Conservation (phyloP, 257 asterid genomes). For the Coffea canephora region DNA sequence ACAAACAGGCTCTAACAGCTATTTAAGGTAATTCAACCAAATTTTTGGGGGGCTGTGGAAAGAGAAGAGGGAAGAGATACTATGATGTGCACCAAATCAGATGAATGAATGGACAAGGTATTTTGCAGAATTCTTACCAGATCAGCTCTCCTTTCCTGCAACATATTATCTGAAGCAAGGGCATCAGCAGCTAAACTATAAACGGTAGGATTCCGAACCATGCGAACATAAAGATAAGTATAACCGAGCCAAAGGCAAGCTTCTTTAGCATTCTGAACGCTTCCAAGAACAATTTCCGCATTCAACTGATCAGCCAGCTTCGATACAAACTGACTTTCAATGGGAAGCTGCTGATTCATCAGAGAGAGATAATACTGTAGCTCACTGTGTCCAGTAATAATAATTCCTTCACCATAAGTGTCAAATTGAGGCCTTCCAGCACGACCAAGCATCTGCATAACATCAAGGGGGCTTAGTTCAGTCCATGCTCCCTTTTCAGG, state of each 20-base stretch:
- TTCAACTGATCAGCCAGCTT: slow-evolving; percentile 47
- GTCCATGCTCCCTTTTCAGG: slow-evolving; percentile 52
- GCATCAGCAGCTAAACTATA: slow-evolving; percentile 40
- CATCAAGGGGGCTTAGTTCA: slow-evolving; percentile 44
- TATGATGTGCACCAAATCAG: slow-evolving; percentile 22
- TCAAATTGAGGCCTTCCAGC: slow-evolving; percentile 53
- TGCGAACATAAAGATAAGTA: slow-evolving; percentile 44
- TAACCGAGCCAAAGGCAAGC: slow-evolving; percentile 45
- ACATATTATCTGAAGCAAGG: slow-evolving; percentile 19
- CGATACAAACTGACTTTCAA: slow-evolving; percentile 43
- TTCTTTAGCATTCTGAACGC: slow-evolving; percentile 43
- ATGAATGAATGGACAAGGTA: neutral
- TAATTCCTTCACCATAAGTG: slow-evolving; percentile 41
- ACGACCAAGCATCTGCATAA: slow-evolving; percentile 54
- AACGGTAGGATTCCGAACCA: slow-evolving; percentile 42
- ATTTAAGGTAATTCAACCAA: no score
- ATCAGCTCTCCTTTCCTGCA: slow-evolving; percentile 41
- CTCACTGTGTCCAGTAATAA: slow-evolving; percentile 39
- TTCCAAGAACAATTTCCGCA: slow-evolving; percentile 50
- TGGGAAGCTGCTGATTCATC: slow-evolving; percentile 50
- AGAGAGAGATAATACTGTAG: slow-evolving; percentile 39
- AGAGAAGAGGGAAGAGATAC: no score
- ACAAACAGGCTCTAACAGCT: no score
- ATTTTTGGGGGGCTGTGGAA: no score
- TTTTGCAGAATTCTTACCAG: neutral